These are phyloP conservation scores for Debaryomyces robertsiae DNA, from an alignment of 1,139 yeast species.

Conservation along the genomic window DNA sequence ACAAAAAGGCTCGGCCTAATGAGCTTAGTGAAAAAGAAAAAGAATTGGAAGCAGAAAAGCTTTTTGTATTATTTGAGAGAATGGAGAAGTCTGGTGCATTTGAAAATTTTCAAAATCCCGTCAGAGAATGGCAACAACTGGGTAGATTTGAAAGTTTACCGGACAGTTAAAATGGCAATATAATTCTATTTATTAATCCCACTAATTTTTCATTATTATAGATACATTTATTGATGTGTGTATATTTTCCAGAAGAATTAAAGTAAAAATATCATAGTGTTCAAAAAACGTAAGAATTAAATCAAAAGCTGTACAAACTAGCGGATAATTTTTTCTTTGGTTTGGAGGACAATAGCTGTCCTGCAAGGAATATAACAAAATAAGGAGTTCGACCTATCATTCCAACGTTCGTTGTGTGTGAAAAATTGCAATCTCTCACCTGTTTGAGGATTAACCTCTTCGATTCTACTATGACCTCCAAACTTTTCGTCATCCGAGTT, in stretches of 20 bases:
- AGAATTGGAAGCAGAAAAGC: conserved; percentile 54
- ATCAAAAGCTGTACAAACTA: too few relatives aligned
- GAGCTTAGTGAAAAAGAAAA: conserved; percentile 52
- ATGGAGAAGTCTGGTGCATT: conserved; percentile 51
- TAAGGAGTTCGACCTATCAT: conserved; percentile 70
- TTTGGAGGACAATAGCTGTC: conserved; percentile 67
- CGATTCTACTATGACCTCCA: conserved; percentile 84
- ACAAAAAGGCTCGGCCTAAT: conserved; percentile 40
- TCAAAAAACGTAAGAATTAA: too few relatives aligned
- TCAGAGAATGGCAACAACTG: conserved; percentile 37
- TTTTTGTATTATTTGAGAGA: conserved; percentile 51
- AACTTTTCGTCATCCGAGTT: conserved; percentile 69
- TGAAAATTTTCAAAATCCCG: conserved; percentile 45
- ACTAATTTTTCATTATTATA: neutral
- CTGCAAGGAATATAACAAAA: conserved; percentile 86
- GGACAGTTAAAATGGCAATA: conserved; percentile 2
- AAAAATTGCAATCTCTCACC: conserved; percentile 49
- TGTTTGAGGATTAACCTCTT: conserved; percentile 42
- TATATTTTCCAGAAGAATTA: too few relatives aligned
- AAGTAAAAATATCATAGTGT: too few relatives aligned
- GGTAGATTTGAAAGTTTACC: conserved; percentile 32
- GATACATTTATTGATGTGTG: too few relatives aligned
- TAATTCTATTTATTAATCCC: neutral
- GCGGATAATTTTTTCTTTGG: conserved; percentile 16
- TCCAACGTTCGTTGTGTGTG: conserved; percentile 80